Evolutionary conservation across 495 filamentous ascomycete genomes (phyloP).

Genomic region (Elaphomyces granulatus): DNA sequence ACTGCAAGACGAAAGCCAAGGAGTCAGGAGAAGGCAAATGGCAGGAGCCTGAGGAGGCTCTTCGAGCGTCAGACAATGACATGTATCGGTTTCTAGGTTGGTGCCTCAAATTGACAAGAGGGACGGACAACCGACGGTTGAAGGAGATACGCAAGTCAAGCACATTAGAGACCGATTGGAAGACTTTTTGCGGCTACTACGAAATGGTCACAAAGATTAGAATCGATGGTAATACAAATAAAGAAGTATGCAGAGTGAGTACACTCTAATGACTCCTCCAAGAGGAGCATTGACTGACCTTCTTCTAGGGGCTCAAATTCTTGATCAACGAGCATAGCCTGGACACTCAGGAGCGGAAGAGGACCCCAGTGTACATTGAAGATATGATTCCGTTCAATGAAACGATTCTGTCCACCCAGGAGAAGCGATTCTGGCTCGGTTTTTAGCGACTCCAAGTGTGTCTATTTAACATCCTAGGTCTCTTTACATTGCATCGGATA

Average conservation of each 20-base stretch:
- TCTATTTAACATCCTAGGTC: constrained; percentile 12
- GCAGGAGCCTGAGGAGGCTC: background rate
- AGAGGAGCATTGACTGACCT: background rate
- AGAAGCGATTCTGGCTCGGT: constrained; percentile 14
- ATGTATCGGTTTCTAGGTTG: constrained; percentile 11
- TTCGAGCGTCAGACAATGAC: constrained; percentile 5
- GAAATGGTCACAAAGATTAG: constrained; percentile 8
- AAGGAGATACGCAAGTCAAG: constrained; percentile 10
- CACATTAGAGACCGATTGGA: constrained; percentile 10
- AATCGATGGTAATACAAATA: constrained; percentile 5
- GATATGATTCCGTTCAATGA: constrained; percentile 15
- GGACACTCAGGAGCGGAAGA: constrained; percentile 9
- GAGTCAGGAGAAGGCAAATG: background rate
- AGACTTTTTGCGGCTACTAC: constrained; percentile 15
- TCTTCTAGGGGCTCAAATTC: background rate
- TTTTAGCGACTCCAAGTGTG: constrained; percentile 11
- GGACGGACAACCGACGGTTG: constrained; percentile 5
- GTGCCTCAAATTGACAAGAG: constrained; percentile 8
- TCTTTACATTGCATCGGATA: constrained; percentile 13
- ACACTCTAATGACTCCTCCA: background rate
- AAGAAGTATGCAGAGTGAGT: background rate
- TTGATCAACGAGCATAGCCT: constrained; percentile 11
- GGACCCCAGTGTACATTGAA: constrained; percentile 14
- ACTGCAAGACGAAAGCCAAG: background rate
- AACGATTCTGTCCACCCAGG: constrained; percentile 12